Evolutionary conservation across 2,329 filamentous ascomycete species (phyloP).

Genomic region (Ophiosphaerella narmari): DNA sequence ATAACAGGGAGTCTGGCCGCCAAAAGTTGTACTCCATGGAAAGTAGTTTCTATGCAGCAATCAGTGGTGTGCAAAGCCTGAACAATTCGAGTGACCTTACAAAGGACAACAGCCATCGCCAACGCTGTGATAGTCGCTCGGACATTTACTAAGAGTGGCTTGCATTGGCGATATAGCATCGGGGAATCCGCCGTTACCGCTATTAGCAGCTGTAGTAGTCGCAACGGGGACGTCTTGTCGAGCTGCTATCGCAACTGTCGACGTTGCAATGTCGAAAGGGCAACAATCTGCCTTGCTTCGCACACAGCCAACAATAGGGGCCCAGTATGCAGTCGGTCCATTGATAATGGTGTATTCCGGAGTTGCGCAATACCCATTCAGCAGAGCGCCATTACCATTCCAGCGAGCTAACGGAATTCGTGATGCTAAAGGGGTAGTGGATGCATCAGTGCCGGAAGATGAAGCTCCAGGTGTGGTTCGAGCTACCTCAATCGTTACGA

Average conservation of each 20-base stretch:
- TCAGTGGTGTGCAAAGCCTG: neutral
- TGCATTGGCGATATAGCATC: slow-evolving; percentile 7
- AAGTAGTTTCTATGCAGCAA: slow-evolving; percentile 11
- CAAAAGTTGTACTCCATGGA: slow-evolving; percentile 22
- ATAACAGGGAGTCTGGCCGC: slow-evolving; percentile 34
- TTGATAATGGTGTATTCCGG: slow-evolving; percentile 17
- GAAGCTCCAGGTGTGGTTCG: neutral
- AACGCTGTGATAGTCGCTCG: slow-evolving; percentile 17
- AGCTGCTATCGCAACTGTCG: neutral
- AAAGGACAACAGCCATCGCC: slow-evolving; percentile 19
- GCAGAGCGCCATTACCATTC: slow-evolving; percentile 11
- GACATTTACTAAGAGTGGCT: slow-evolving; percentile 14
- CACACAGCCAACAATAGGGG: slow-evolving; percentile 18
- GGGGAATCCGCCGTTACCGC: slow-evolving; percentile 13
- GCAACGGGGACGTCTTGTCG: neutral
- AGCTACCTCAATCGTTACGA: slow-evolving; percentile 12
- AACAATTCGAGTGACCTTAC: slow-evolving; percentile 5
- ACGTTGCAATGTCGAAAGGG: slow-evolving; percentile 11
- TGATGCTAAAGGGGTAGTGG: slow-evolving; percentile 2
- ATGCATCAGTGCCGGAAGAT: neutral
- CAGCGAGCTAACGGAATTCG: slow-evolving; percentile 12
- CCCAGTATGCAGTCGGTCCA: slow-evolving; percentile 20
- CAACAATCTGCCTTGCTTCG: slow-evolving; percentile 17
- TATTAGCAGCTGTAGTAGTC: neutral
- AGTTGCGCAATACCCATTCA: slow-evolving; percentile 19